phyloP scores from a whole-genome alignment of 176 grass and related monocot genomes.

The Aechmea fasciata region DNA sequence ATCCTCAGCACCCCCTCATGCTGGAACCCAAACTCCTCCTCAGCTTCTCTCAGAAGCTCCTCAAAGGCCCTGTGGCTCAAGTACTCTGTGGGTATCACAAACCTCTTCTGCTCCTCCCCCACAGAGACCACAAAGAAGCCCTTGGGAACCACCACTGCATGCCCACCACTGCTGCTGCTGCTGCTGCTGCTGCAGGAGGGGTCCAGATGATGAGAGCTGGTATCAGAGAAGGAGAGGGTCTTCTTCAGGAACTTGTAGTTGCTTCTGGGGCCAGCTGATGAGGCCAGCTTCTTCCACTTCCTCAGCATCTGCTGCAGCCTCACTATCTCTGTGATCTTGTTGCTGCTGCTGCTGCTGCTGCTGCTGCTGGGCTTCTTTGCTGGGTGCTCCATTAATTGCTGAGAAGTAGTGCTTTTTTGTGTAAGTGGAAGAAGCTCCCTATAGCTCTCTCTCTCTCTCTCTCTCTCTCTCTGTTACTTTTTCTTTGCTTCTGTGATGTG shows the following conservation, averaged over 20 bases:
- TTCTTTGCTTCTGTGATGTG: background rate
- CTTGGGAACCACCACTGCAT: slow-evolving; percentile 30
- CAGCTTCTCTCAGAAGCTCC: slow-evolving; percentile 63
- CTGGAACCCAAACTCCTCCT: slow-evolving; percentile 92
- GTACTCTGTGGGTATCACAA: slow-evolving; percentile 90
- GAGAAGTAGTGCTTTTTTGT: background rate
- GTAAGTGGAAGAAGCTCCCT: too few species aligned
- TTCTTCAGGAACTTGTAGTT: slow-evolving; percentile 29
- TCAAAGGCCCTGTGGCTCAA: slow-evolving; percentile 60
- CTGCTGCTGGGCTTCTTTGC: slow-evolving; percentile 23
- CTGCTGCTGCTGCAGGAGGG: too few species aligned
- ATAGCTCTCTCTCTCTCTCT: too few species aligned
- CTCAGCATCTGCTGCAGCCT: slow-evolving; percentile 74
- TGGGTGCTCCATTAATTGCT: slow-evolving; percentile 29
- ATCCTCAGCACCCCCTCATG: slow-evolving; percentile 76
- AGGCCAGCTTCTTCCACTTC: slow-evolving; percentile 71
- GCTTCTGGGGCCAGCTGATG: slow-evolving; percentile 17
- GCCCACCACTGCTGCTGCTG: too few species aligned
- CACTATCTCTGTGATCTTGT: slow-evolving; percentile 76
- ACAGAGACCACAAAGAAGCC: slow-evolving; percentile 82
- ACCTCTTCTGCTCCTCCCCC: slow-evolving; percentile 76
- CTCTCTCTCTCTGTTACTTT: too few species aligned
- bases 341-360: slow-evolving; percentile 15
- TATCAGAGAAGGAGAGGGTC: slow-evolving; percentile 25
- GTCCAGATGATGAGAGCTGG: background rate